Conservation (phyloP, 2,329 filamentous ascomycete species). For the Akanthomyces lecanii region DNA sequence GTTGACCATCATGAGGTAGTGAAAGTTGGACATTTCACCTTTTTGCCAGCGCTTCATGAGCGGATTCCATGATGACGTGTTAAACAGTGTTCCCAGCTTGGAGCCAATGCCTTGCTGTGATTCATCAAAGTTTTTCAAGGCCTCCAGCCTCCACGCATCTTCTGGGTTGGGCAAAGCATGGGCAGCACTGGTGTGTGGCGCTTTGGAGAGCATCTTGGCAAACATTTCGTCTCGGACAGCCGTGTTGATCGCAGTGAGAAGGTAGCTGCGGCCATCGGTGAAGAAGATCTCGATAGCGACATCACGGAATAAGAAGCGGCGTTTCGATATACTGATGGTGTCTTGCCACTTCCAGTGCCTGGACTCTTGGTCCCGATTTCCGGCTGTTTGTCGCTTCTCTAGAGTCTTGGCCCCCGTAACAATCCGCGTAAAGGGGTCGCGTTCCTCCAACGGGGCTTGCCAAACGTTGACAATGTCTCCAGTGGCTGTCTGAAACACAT, state of each 20-base stretch:
- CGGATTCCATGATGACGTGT: conserved; percentile 73
- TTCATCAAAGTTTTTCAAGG: conserved; percentile 64
- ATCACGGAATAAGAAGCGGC: conserved; percentile 90
- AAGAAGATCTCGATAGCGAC: conserved; percentile 98
- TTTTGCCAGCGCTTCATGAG: conserved; percentile 86
- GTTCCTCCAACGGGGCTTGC: conserved; percentile 87
- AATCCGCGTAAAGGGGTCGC: conserved; percentile 92
- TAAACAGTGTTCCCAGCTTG: conserved; percentile 90
- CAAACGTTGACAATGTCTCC: conserved; percentile 96
- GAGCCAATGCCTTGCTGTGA: conserved; percentile 65
- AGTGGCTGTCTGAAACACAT: conserved; percentile 90
- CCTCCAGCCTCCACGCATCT: conserved; percentile 88
- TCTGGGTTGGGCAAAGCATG: conserved; percentile 71
- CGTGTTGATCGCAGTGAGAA: conserved; percentile 78
- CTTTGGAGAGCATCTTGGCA: conserved; percentile 68
- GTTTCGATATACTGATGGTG: conserved; percentile 91
- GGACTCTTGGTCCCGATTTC: conserved; percentile 66
- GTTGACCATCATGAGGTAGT: conserved; percentile 98
- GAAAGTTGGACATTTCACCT: conserved; percentile 96
- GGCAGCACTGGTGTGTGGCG: conserved; percentile 71
- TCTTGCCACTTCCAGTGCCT: conserved; percentile 93
- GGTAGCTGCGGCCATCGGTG: conserved; percentile 90
- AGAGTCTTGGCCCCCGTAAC: conserved; percentile 64
- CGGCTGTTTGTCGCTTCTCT: conserved; percentile 58
- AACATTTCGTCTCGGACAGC: conserved; percentile 75